These are phyloP conservation scores for Tetrapyrgos nigripes DNA, from an alignment of 1,284 basidiomycete species.

Conservation along the genomic window DNA sequence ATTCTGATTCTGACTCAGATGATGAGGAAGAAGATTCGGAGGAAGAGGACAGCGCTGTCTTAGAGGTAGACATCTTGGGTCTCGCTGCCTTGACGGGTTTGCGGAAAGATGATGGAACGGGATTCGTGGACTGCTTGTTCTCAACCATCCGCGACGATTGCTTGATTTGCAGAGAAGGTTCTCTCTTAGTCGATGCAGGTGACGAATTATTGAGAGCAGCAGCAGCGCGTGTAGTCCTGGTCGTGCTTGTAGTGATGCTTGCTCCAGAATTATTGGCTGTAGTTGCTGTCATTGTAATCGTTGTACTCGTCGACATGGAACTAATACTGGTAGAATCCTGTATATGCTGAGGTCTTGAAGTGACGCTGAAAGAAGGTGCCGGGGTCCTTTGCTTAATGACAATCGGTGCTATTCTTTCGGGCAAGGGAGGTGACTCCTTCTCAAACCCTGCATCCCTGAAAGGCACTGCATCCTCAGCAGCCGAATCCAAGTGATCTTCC, in stretches of 20 bases:
- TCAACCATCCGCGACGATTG: neutral
- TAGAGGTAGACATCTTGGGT: neutral
- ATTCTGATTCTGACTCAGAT: neutral
- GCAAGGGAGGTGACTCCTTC: slow-evolving; percentile 6
- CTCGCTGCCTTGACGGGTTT: neutral
- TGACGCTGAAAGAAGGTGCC: slow-evolving; percentile 70
- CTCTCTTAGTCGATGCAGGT: neutral
- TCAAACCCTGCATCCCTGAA: neutral
- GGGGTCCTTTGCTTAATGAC: slow-evolving; percentile 67
- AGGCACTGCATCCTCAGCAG: neutral
- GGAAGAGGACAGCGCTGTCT: neutral
- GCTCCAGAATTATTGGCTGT: neutral
- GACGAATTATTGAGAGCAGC: neutral
- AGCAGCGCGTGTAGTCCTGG: neutral
- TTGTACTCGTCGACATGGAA: slow-evolving; percentile 8
- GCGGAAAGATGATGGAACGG: neutral
- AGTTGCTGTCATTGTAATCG: slow-evolving; percentile 3
- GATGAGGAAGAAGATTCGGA: neutral
- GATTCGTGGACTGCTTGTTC: neutral
- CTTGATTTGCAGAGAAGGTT: neutral
- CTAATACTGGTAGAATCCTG: slow-evolving; percentile 7
- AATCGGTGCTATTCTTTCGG: slow-evolving; percentile 58
- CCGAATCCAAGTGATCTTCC: slow-evolving; percentile 24
- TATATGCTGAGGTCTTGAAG: slow-evolving; percentile 59
- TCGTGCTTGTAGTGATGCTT: neutral